Base-by-base conservation (phyloP, 1,139 yeast species). In the Scheffersomyces segobiensis region DNA sequence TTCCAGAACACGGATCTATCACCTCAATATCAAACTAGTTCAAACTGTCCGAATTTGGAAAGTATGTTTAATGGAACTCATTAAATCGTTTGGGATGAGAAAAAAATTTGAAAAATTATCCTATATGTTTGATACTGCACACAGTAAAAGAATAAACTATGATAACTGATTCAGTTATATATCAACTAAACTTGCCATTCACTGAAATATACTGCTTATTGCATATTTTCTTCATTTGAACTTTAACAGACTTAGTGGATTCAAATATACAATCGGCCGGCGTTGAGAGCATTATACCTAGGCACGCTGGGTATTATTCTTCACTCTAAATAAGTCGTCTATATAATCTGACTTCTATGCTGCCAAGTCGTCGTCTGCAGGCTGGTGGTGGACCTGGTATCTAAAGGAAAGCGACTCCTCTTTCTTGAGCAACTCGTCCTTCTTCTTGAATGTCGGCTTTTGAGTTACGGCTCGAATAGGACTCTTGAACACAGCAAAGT, bases 371-470 rank as follows among this genome's bases (percentile, higher is more conserved):
- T 22, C 24, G 5, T 46, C 54, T 10, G 46, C 46, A 32, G 46
- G 26, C 26, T 32, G 49, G 24, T 51, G 54, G 18, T 68, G 71
- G 26, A 73, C 65, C 56, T 76, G 76, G 47, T 74, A 74, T 57
- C 74, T 77, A 63, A 84, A 83, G n/a, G 80, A 79, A 61, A 80
- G 63, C 58, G 87, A 85, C 65, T 84, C 87, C 63, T 85, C 87
- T 39, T 78, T 75, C 65, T 82, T 81, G 55, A 83, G 72, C 60
- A 76, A 64, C 57, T 77, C 80, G 56, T 83, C 86, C 63, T 80
- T 78, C 65, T 73, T 73, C 62, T 68, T 75, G 49, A 58, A 56
- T 5, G 71, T 69, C n/a, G 72, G 71, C 22, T 64, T 64, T 22
- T 57, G 58, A 4, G 60, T 62, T 1, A 62, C 55, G 18, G 24